Evolutionary conservation across 805 yeast genomes (phyloP), one percentile per base, ranked within the genome.

Genomic region (Zygosaccharomyces pseudorouxii): DNA sequence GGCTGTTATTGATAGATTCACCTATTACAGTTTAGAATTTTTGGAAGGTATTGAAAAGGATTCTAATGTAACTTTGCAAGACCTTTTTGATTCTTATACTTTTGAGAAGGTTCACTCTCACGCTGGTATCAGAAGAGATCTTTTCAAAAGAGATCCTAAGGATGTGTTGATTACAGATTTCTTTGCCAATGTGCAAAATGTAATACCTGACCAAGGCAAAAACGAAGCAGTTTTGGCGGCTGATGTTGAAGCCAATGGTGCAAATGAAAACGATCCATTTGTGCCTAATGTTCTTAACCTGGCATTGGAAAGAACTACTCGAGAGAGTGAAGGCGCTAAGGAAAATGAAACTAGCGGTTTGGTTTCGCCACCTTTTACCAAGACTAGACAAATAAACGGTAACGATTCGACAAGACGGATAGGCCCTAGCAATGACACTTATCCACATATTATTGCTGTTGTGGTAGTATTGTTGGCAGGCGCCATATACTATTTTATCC

Each of bases 1-100:
- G 45, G 97, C 99, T 0, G 97, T 93, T 10, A 93, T 93, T 60
- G 99, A 93, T 67, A 74, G 99, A 58, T 93, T 93, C 71, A 93
- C 99, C 0, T 90, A 89, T 66, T 89, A 80, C 68, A 90, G 89
- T 46, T 75, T 93, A 56, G 97, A 89, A 50, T 93, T 83, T 62
- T 75, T 93, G 60, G 99, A 92, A 69, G 74, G 77, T 35, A 81
- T 93, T 45, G 84, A 86, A 47, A 86, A 81, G 66, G 81, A 82
- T 56, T 87, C 96, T 1, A 72, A 79, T 23, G 71, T 73, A 53
- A 87, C 97, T 3, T 71, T 93, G 62, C 83, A 85, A 59, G 96
- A 92, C 60, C 71, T 93, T 54, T 87, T 93, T 59, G 90, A 81
- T 48, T 84, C 84, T 18, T 92, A 89, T 65, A 84, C 92, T 6